phyloP scores from a whole-genome alignment of 2,329 filamentous ascomycete genomes.

The Ophiostoma angusticollis region DNA sequence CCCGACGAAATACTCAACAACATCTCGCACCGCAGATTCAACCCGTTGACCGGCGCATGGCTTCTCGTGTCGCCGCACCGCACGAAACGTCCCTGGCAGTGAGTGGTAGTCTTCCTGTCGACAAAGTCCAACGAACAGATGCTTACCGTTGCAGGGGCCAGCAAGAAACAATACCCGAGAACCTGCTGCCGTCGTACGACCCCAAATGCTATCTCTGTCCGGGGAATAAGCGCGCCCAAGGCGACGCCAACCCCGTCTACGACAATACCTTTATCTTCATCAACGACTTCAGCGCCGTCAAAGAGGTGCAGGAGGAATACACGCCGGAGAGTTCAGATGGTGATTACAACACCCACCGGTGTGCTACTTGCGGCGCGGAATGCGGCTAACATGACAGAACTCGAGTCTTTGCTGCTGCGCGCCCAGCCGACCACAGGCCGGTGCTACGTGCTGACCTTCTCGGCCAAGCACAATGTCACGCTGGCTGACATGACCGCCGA shows the following conservation, averaged over 20 bases:
- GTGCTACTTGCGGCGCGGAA: no score
- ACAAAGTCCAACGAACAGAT: background rate
- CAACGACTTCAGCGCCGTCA: slow-evolving; percentile 95
- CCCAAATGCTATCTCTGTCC: slow-evolving; percentile 89
- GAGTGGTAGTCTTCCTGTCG: slow-evolving; percentile 27
- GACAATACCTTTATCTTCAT: slow-evolving; percentile 84
- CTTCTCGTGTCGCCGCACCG: slow-evolving; percentile 90
- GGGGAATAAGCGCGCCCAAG: slow-evolving; percentile 76
- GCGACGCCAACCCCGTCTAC: slow-evolving; percentile 77
- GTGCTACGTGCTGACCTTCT: slow-evolving; percentile 96
- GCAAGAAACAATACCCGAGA: slow-evolving; percentile 59
- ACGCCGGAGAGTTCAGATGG: slow-evolving; percentile 20
- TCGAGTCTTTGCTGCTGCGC: slow-evolving; percentile 63
- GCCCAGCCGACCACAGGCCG: slow-evolving; percentile 83
- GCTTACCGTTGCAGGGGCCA: slow-evolving; percentile 46
- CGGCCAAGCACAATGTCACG: slow-evolving; percentile 77
- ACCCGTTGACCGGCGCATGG: slow-evolving; percentile 81
- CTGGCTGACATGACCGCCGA: slow-evolving; percentile 72
- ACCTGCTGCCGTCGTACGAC: slow-evolving; percentile 67
- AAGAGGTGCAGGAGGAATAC: slow-evolving; percentile 82
- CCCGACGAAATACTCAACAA: slow-evolving; percentile 73
- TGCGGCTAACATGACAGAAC: slow-evolving; percentile 36
- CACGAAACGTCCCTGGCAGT: slow-evolving; percentile 98
- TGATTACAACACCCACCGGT: background rate
- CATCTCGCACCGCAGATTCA: slow-evolving; percentile 91